Percentiles rank a stretch among this genome's conserved stretches.
Conservation (phyloP, 768 basidiomycete species). For the Fistulinella prunicolor region DNA sequence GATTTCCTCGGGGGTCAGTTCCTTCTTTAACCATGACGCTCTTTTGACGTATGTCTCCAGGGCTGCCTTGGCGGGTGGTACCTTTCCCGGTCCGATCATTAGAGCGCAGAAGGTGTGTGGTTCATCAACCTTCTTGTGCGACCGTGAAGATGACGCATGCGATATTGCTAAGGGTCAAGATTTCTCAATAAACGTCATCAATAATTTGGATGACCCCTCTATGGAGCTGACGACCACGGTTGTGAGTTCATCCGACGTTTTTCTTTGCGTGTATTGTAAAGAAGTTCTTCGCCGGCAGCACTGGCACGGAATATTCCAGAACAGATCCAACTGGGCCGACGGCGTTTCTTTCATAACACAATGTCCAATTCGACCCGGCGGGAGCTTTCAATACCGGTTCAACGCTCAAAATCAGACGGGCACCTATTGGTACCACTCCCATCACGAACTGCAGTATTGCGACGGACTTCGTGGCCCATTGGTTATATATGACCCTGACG, state of each 20-base stretch:
- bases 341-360: conserved; percentile 44
- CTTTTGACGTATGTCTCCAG: conserved; percentile 19
- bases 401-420: conserved; percentile 38
- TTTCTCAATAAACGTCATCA: conserved; percentile 38
- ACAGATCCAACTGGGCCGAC: conserved; percentile 34
- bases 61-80: conserved; percentile 44
- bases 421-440: conserved; percentile 51
- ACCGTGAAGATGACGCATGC: background rate
- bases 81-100: conserved; percentile 50
- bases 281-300: conserved; percentile 16
- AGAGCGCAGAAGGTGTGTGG: conserved; percentile 37
- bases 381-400: conserved; percentile 43
- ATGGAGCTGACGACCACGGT: conserved; percentile 37
- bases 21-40: background rate
- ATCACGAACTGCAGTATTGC: conserved; percentile 38
- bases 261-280: background rate
- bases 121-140: background rate
- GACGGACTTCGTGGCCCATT: conserved; percentile 43
- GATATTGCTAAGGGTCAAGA: conserved; percentile 31
- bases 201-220: conserved; percentile 29
- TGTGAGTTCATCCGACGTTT: conserved; percentile 23
- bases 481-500: conserved; percentile 45
- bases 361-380: conserved; percentile 41
- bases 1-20: conserved; percentile 39
- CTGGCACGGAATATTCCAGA: conserved; percentile 37